Base-by-base conservation (phyloP, 1,284 basidiomycete genomes). In the Cutaneotrichosporon mucoides region DNA sequence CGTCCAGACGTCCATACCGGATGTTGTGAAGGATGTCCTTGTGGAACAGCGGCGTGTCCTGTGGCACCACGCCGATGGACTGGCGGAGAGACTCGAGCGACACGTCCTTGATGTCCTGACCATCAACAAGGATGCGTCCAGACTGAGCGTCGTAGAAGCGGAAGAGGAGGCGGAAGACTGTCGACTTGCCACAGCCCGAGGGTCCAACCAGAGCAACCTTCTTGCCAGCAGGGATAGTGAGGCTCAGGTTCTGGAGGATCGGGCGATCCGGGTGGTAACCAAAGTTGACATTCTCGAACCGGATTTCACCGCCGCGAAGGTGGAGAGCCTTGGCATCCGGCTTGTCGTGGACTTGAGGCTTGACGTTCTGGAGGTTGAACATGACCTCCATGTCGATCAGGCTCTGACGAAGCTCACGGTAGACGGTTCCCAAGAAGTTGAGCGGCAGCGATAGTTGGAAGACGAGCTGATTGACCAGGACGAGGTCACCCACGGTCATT, bases 391-490 rank as follows among this genome's bases (percentile, higher is more conserved):
- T 97, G 77, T 99, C 95, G 51, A 98, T 84, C 48, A 99, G 79
- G 71, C 91, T 94, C 74, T 99, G 96, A 38, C 93, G 82, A 73
- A 98, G 85, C 77, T 99, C 95, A 53, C 96, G 88, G 72, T 99
- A 99, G 51, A 99, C 94, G 0, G 92, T 92, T 0, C 95, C 95
- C 57, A 99, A 80, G 79, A 99, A 99, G 80, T 98, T 98, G 63
- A 99, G 84, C 2, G 95, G 95, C 24, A 99, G 80, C 1, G 92
- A 95, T 0, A 99, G 81, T 76, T 99, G 96, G 81, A 99, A 99
- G 42, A 99, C 93, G n/a, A 99, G 84, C 74, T 98, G 95, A 76
- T 99, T 99, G 69, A 96, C 89, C 90, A 99, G 96, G 63, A 99
- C 96, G 16, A 99, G 84, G 73, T 99, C 95, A 9, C 95, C 96